phyloP scores from a whole-genome alignment of 164 flowering plant species.

The Aristolochia fimbriata region DNA sequence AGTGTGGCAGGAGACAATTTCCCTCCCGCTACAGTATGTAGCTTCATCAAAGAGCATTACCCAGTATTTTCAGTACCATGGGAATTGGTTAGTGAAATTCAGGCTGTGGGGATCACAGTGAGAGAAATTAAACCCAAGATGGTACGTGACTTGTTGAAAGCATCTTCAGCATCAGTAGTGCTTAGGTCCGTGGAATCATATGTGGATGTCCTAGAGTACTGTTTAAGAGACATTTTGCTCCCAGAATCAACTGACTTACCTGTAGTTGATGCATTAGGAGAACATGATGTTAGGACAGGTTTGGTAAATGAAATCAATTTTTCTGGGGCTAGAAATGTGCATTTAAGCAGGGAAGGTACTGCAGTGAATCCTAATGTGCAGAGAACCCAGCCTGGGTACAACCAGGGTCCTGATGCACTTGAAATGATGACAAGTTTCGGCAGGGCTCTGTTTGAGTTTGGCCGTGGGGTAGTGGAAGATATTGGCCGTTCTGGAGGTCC shows the following conservation, averaged over 20 bases:
- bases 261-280: slow-evolving; percentile 16
- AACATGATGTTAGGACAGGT: slow-evolving; percentile 11
- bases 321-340: slow-evolving; percentile 8
- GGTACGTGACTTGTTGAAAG: slow-evolving; percentile 81
- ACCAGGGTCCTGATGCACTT: slow-evolving; percentile 42
- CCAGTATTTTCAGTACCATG: slow-evolving; percentile 97
- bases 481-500: slow-evolving; percentile 71
- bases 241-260: slow-evolving; percentile 19
- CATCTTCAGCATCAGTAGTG: slow-evolving; percentile 56
- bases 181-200: slow-evolving; percentile 68
- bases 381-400: slow-evolving; percentile 23
- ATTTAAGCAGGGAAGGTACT: slow-evolving; percentile 8
- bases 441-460: slow-evolving; percentile 78
- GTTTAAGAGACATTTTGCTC: slow-evolving; percentile 68
- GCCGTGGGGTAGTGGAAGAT: slow-evolving; percentile 92
- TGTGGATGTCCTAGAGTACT: slow-evolving; percentile 91
- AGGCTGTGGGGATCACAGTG: slow-evolving; percentile 65
- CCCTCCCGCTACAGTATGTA: slow-evolving; percentile 68
- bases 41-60: slow-evolving; percentile 91
- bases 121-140: slow-evolving; percentile 91
- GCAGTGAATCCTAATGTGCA: slow-evolving; percentile 18
- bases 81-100: slow-evolving; percentile 88
- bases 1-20: slow-evolving; percentile 44
- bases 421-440: slow-evolving; percentile 86
- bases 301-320: slow-evolving; percentile 6